Evolutionary conservation across 2,329 filamentous ascomycete species (phyloP).

Genomic region (Aaosphaeria arxii): DNA sequence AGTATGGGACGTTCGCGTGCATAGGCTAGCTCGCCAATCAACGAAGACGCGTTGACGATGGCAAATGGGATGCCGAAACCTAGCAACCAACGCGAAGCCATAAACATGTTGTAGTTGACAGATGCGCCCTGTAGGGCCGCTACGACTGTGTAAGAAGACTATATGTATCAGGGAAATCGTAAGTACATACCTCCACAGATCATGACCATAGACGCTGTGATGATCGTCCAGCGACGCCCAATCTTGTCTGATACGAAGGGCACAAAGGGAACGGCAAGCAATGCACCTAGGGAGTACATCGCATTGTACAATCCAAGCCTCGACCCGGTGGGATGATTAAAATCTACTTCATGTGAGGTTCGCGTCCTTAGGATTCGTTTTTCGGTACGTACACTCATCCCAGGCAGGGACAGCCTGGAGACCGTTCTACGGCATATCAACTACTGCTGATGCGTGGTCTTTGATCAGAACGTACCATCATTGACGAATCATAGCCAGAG

Average conservation of each 20-base stretch:
- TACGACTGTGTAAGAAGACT: background rate
- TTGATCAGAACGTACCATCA: background rate
- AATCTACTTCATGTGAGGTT: background rate
- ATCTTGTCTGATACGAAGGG: slow-evolving; percentile 38
- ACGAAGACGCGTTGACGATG: slow-evolving; percentile 56
- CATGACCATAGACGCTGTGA: slow-evolving; percentile 58
- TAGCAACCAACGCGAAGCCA: slow-evolving; percentile 58
- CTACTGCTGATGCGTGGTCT: background rate
- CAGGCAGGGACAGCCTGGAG: slow-evolving; percentile 1
- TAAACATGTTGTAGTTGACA: slow-evolving; percentile 48
- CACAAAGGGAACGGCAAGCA: slow-evolving; percentile 30
- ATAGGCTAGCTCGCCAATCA: slow-evolving; percentile 60
- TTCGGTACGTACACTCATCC: background rate
- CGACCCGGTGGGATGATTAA: background rate
- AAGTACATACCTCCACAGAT: slow-evolving; percentile 48
- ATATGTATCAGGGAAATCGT: slow-evolving; percentile 41
- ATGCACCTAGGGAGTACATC: slow-evolving; percentile 22
- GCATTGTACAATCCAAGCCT: background rate
- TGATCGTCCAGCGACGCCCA: slow-evolving; percentile 55
- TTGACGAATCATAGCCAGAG: slow-evolving; percentile 1
- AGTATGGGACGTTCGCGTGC: slow-evolving; percentile 60
- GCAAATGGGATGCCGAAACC: slow-evolving; percentile 61
- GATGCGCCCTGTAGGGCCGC: slow-evolving; percentile 1
- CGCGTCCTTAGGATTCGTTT: no score
- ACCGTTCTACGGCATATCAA: background rate